These are phyloP conservation scores for Mucor piriformis DNA, from an alignment of 371 early-diverging fungal genomes.

Conservation along the genomic window DNA sequence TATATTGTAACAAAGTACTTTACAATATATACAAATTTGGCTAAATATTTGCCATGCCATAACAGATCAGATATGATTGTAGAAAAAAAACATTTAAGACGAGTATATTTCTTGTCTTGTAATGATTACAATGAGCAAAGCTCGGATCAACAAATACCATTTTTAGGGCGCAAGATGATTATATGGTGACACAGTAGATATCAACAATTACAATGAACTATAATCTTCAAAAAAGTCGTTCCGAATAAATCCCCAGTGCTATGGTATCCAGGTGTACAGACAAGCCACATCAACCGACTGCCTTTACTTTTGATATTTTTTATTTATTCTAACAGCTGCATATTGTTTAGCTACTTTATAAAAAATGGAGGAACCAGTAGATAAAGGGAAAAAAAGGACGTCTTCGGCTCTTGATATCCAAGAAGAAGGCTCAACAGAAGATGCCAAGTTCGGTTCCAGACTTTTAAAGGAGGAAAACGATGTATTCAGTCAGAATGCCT, in stretches of 20 bases:
- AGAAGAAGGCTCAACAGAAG: slow-evolving; percentile 7
- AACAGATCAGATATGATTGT: too few relatives aligned
- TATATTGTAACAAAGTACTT: too few relatives aligned
- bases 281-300: background rate
- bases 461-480: slow-evolving; percentile 59
- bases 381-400: slow-evolving; percentile 34
- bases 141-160: too few relatives aligned
- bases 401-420: slow-evolving; percentile 44
- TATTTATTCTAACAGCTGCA: background rate
- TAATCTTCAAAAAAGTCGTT: too few relatives aligned
- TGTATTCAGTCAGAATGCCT: slow-evolving; percentile 81
- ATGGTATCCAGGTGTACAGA: background rate
- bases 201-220: too few relatives aligned
- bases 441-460: slow-evolving; percentile 64
- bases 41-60: too few relatives aligned
- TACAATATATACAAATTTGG: too few relatives aligned
- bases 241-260: background rate
- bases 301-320: background rate
- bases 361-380: slow-evolving; percentile 1
- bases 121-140: too few relatives aligned
- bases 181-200: too few relatives aligned
- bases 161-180: too few relatives aligned
- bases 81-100: too few relatives aligned
- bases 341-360: background rate
- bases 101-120: too few relatives aligned